phyloP scores from a whole-genome alignment of 2,329 filamentous ascomycete species.

The Byssochlamys sp. region DNA sequence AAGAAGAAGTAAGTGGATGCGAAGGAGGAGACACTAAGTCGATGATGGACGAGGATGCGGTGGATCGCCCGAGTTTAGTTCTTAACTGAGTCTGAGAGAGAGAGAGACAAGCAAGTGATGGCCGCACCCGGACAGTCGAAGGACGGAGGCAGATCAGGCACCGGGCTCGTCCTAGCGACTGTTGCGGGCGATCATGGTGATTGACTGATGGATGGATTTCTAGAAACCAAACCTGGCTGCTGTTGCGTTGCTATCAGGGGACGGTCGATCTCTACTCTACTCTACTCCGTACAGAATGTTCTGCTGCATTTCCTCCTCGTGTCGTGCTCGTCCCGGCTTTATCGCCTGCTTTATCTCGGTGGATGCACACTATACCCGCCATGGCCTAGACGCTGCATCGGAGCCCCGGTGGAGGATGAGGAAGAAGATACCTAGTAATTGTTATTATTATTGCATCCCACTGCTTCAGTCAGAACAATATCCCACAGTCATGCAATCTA shows the following conservation, averaged over 20 bases:
- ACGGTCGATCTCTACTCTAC: neutral
- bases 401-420: neutral
- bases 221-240: neutral
- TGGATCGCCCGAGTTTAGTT: neutral
- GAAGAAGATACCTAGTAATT: too few species aligned
- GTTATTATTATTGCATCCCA: too few species aligned
- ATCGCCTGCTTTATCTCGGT: neutral
- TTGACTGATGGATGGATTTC: neutral
- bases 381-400: neutral
- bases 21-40: neutral
- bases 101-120: neutral
- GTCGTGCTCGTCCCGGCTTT: conserved; percentile 23
- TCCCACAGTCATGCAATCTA: neutral
- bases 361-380: neutral
- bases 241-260: neutral
- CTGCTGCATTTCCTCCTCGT: conserved; percentile 18
- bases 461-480: too few species aligned
- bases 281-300: neutral
- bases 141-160: neutral
- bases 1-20: neutral
- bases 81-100: neutral
- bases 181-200: neutral
- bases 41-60: neutral
- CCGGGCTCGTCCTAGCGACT: neutral
- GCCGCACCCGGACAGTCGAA: neutral